Evolutionary conservation across 768 basidiomycete genomes (phyloP), one percentile per base, ranked within the genome.

Genomic region (Boletus insuetus): DNA sequence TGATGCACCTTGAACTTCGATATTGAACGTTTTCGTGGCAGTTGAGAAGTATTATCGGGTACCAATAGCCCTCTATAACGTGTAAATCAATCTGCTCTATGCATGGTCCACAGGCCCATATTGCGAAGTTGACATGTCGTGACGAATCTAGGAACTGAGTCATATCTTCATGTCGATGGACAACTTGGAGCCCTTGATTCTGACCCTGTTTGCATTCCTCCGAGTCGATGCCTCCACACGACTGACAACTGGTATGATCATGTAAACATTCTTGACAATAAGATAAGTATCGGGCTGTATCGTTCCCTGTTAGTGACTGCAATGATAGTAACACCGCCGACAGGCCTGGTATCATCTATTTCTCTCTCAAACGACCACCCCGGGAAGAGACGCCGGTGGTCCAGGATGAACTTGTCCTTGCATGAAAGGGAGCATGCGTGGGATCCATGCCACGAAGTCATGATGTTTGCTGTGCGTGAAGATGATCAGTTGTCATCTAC

Each of bases 1-100:
- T 31, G 78, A 89, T 60, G 67, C 63, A 7, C 59, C 71, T 29
- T 71, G 65, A 71, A 46, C 34, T 26, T 40, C 31, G n/a, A 41
- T 67, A 45, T n/a, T 20, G 61, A 62, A 17, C 66, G 44, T 57
- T 19, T 35, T 26, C n/a, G 32, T 32, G 31, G 46, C 19, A 4
- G 29, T 41, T 26, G 40, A 20, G 37, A 44, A 43, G 46, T 46
- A 17, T 12, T 46, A 17, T 12, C 46, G 20, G 20, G 14, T 34
- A 26, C 16, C n/a, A 24, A 37, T 32, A 1, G 4, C 12, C 10
- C 46, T 22, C 46, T 20, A 17, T 45, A 46, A 34, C 4, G 32
- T 14, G 24, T 16, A 16, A 44, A 29, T 32, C 20, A 42, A 31
- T 58, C 12, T 42, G 17, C 34, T 40, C 13, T 24, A 12, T 53